phyloP scores from a whole-genome alignment of 140 eudicot genomes.

The Flaveria floridana region DNA sequence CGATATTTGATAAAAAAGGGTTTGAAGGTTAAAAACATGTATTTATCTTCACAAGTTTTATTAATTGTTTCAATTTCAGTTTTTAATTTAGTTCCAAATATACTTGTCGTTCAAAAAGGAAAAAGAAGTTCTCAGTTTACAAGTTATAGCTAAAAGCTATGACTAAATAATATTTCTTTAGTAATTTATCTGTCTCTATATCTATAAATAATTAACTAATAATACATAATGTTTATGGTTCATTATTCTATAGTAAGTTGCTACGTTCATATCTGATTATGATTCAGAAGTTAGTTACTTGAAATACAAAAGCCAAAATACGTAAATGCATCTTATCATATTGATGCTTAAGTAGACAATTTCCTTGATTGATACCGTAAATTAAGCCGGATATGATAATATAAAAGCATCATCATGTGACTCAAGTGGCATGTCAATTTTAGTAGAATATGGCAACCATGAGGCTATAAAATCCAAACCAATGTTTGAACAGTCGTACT shows the following conservation, averaged over 20 bases:
- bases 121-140: too few relatives aligned
- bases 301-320: neutral
- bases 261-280: neutral
- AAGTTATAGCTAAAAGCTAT: too few relatives aligned
- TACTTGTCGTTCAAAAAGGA: too few relatives aligned
- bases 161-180: neutral
- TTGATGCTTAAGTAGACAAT: neutral
- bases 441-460: slow-evolving; percentile 27
- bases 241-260: neutral
- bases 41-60: too few relatives aligned
- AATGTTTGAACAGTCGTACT: neutral
- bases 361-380: too few relatives aligned
- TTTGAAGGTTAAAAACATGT: too few relatives aligned
- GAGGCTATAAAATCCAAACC: slow-evolving; percentile 18
- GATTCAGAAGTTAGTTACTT: neutral
- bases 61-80: too few relatives aligned
- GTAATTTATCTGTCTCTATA: too few relatives aligned
- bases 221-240: neutral
- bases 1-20: too few relatives aligned
- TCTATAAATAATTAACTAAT: too few relatives aligned
- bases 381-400: neutral
- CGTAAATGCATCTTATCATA: neutral
- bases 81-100: too few relatives aligned
- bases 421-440: slow-evolving; percentile 16
- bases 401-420: slow-evolving; percentile 13